phyloP scores from a whole-genome alignment of 208 protist genomes.

The Acanthamoeba comandoni region DNA sequence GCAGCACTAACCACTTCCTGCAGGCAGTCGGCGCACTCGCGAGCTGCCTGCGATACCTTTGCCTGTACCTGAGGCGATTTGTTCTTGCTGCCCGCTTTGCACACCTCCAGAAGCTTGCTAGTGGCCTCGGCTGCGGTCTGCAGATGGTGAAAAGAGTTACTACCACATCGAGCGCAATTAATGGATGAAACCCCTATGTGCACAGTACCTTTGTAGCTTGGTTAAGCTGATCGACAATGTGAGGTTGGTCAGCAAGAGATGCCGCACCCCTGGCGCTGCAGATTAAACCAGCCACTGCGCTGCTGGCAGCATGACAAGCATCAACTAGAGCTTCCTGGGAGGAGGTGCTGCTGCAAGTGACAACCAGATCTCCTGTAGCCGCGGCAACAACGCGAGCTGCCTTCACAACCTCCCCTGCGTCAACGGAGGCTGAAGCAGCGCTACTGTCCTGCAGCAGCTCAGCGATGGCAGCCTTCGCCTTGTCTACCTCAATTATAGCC shows the following conservation, averaged over 20 bases:
- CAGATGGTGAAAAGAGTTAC: too few relatives aligned
- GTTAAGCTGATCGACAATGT: too few relatives aligned
- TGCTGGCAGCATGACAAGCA: not conserved
- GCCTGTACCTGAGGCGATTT: constrained; percentile 53
- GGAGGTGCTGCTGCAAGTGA: constrained; percentile 30
- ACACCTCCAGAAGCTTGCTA: constrained; percentile 11
- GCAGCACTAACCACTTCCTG: constrained; percentile 51
- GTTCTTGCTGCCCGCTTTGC: constrained; percentile 59
- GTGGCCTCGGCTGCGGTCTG: constrained; percentile 2
- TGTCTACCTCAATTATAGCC: constrained; percentile 71
- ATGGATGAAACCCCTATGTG: too few relatives aligned
- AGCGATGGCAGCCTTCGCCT: not conserved
- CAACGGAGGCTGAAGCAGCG: not conserved
- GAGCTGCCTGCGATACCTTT: constrained; percentile 26
- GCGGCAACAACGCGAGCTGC: constrained; percentile 18
- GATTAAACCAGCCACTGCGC: too few relatives aligned
- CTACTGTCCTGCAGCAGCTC: too few relatives aligned
- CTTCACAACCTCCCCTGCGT: constrained; percentile 8
- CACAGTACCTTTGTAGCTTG: too few relatives aligned
- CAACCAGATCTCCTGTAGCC: constrained; percentile 63
- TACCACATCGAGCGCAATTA: too few relatives aligned
- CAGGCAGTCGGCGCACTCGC: constrained; percentile 67
- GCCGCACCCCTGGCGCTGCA: too few relatives aligned
- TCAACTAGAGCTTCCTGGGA: constrained; percentile 45
- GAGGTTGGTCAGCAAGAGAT: too few relatives aligned